Conservation (phyloP, 2,329 filamentous ascomycete species). For the Penicillium sp. region DNA sequence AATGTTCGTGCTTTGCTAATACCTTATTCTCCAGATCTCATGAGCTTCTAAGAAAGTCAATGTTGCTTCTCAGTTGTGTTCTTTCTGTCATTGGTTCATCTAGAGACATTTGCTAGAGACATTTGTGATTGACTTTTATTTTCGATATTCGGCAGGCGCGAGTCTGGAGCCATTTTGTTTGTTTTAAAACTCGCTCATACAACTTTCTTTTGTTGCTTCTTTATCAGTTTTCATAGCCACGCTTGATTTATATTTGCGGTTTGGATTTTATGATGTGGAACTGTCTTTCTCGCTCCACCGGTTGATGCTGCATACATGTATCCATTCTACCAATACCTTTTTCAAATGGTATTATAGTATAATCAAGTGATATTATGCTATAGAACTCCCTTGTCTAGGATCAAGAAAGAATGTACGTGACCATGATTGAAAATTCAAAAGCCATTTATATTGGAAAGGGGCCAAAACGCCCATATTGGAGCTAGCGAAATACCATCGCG, state of each 20-base stretch:
- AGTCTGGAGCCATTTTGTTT: neutral
- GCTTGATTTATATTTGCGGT: neutral
- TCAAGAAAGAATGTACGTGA: neutral
- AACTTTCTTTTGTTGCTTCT: neutral
- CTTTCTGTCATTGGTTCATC: neutral
- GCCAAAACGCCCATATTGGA: neutral
- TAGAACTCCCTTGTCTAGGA: no score
- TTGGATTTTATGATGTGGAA: neutral
- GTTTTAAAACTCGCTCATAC: neutral
- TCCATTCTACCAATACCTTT: neutral
- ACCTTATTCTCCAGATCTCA: conserved; percentile 44
- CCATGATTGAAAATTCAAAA: neutral
- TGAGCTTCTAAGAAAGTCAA: conserved; percentile 48
- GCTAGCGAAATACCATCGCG: neutral
- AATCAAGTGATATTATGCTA: neutral
- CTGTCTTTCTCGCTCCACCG: neutral
- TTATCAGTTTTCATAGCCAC: neutral
- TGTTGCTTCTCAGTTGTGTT: neutral
- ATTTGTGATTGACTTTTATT: neutral
- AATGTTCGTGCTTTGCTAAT: conserved; percentile 4
- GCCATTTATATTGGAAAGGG: neutral
- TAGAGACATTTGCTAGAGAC: neutral
- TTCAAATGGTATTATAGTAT: neutral
- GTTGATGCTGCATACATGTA: neutral
- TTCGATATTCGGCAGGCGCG: neutral